A percentile compares a stretch with the other conserved stretches of the same genome.
These are phyloP conservation scores for Chalciporus sphaerocephalus DNA, from an alignment of 768 basidiomycete genomes.

Conservation along the genomic window DNA sequence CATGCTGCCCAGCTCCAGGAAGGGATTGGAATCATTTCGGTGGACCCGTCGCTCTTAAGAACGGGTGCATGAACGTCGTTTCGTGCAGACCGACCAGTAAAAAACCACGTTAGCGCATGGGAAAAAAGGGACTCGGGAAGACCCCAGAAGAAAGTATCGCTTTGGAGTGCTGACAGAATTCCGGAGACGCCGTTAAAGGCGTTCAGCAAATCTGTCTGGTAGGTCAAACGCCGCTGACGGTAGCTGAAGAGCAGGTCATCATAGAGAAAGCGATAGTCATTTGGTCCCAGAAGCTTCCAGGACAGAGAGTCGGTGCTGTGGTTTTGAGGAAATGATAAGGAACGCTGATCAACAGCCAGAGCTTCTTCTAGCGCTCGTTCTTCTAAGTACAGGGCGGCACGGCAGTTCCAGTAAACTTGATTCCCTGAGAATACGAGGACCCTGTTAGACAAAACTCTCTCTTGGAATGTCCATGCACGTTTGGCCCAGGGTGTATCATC, in stretches of 20 bases:
- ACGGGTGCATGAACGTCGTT: slow-evolving; percentile 1
- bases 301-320: background rate
- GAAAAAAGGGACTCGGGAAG: slow-evolving; percentile 16
- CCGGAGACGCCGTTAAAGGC: slow-evolving; percentile 14
- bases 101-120: slow-evolving; percentile 6
- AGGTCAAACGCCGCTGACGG: slow-evolving; percentile 9
- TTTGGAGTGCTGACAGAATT: slow-evolving; percentile 6
- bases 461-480: slow-evolving; percentile 21
- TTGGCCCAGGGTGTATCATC: slow-evolving; percentile 7
- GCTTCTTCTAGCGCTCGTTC: slow-evolving; percentile 12
- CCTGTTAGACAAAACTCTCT: slow-evolving; percentile 13
- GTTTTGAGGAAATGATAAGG: slow-evolving; percentile 1
- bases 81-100: background rate
- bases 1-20: slow-evolving; percentile 20
- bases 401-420: slow-evolving; percentile 19
- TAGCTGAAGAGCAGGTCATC: background rate
- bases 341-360: background rate
- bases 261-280: background rate
- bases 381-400: slow-evolving; percentile 5
- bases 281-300: background rate
- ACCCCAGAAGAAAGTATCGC: slow-evolving; percentile 14
- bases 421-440: slow-evolving; percentile 16
- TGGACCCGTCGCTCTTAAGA: slow-evolving; percentile 3
- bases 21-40: slow-evolving; percentile 8
- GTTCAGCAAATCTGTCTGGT: slow-evolving; percentile 14